A percentile compares a stretch with the other conserved stretches of the same genome.
Conservation (phyloP, 1,139 yeast genomes). For the Taiozyma sp. region DNA sequence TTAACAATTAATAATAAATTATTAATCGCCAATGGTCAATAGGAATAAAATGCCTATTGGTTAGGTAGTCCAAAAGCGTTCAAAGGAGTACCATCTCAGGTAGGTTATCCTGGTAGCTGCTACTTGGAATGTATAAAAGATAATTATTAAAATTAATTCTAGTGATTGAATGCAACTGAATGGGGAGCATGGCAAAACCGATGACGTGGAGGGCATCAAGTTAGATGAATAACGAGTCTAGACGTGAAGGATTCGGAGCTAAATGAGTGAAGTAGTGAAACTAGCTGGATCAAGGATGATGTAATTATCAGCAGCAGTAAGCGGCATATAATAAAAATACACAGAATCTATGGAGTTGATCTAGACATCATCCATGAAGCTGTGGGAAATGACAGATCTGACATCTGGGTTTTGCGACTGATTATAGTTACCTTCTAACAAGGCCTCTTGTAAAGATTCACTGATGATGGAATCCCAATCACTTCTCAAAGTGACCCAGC, state of each 20-base stretch:
- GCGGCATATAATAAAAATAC: background rate
- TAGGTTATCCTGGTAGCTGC: too few species aligned
- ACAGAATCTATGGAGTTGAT: background rate
- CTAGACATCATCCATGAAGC: conserved; percentile 11
- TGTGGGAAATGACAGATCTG: conserved; percentile 13
- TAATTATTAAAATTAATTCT: background rate
- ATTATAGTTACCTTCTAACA: conserved; percentile 5
- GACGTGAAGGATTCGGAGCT: background rate
- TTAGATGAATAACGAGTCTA: background rate
- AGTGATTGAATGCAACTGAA: background rate
- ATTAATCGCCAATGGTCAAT: too few species aligned
- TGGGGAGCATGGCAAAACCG: background rate
- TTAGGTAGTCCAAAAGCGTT: too few species aligned
- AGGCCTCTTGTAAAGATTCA: conserved; percentile 18
- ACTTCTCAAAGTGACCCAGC: conserved; percentile 38
- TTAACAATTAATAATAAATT: too few species aligned
- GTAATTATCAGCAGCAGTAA: background rate
- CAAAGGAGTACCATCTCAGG: too few species aligned
- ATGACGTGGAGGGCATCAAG: background rate
- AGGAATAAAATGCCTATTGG: too few species aligned
- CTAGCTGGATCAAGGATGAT: background rate
- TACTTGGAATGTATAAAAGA: background rate
- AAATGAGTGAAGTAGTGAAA: background rate
- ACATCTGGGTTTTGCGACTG: conserved; percentile 2
- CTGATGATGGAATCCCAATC: conserved; percentile 49